Evolutionary conservation across 2,329 filamentous ascomycete species (phyloP), one percentile per base, ranked within the genome.

Genomic region (Pseudovirgaria hyperparasitica): DNA sequence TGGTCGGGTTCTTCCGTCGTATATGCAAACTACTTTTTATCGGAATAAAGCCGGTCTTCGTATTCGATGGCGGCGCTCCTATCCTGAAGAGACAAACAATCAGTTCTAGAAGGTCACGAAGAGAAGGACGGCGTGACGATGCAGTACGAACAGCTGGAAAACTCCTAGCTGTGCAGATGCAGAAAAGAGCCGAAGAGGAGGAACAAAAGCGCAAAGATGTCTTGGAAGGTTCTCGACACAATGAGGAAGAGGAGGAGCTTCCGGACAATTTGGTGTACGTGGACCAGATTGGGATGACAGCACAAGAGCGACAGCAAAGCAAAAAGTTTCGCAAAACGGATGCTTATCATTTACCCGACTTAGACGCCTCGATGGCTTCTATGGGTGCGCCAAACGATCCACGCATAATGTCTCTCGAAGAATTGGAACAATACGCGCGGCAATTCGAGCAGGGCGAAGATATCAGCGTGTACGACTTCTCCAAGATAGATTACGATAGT

Each of bases 1-100:
- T 98, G 19, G 82, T 98, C 22, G 90, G 92, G 20, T 98, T 98
- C 70, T 98, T 98, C 58, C 82, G 90, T 27, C 76, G 90, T 34
- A 93, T 98, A 52, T 98, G 90, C 68, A 98, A 98, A 53, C 69
- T 98, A 2, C 69, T 98, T 2, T 98, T 87, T 70, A 87, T 90
- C 46, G 90, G 92, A 26, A 93, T 98, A 52, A 82, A 79, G 37
- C 92, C 90, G 0, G 85, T 98, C 23, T 98, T 98, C 52, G 86
- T 98, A 9, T 98, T 98, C 52, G 90, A 98, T 57, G 90, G 92
- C 33, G 90, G 87, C 22, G 92, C 90, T 0, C 92, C 92, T 0
- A 65, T 73, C 3, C 65, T 98, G 37, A 98, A 98, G 62, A 69
- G 87, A 30, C 81, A 92, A 51, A 98, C 90, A 0, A 86, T 98